These are phyloP conservation scores for Fusarium lateritium DNA, from an alignment of 2,329 filamentous ascomycete genomes.

Conservation along the genomic window DNA sequence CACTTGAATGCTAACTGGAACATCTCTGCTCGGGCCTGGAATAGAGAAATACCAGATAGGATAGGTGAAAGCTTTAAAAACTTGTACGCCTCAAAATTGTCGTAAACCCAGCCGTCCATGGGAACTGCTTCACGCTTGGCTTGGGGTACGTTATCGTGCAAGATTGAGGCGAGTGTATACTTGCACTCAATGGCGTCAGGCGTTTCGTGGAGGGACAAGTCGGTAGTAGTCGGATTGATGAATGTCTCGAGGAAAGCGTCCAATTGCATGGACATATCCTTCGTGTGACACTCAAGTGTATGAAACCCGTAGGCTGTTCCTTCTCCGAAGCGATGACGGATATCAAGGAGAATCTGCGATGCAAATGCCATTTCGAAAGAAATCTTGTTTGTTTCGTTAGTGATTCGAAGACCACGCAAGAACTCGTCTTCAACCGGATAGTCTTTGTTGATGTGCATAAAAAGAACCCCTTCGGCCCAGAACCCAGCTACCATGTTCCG, in stretches of 20 bases:
- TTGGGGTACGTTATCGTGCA: not conserved
- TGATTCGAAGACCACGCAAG: not conserved
- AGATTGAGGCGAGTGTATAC: not conserved
- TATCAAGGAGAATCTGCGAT: not conserved
- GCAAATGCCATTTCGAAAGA: constrained; percentile 1
- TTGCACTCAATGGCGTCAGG: no score
- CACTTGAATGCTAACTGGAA: not conserved
- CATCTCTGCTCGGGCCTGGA: not conserved
- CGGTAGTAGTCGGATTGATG: not conserved
- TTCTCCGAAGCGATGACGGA: not conserved
- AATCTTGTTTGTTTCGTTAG: not conserved
- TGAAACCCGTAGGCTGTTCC: not conserved
- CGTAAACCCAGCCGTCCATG: no score
- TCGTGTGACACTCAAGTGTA: not conserved
- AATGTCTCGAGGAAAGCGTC: not conserved
- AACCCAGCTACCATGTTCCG: not conserved
- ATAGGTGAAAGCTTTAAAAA: not conserved
- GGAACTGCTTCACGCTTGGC: no score
- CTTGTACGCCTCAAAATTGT: not conserved
- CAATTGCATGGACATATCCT: not conserved
- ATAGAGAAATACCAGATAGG: not conserved
- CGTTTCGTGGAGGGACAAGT: no score
- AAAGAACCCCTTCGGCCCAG: not conserved
- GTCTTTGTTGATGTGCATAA: rapidly evolving
- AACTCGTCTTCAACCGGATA: not conserved